Conservation (phyloP, 768 basidiomycete genomes). For the Clavaria fumosa region DNA sequence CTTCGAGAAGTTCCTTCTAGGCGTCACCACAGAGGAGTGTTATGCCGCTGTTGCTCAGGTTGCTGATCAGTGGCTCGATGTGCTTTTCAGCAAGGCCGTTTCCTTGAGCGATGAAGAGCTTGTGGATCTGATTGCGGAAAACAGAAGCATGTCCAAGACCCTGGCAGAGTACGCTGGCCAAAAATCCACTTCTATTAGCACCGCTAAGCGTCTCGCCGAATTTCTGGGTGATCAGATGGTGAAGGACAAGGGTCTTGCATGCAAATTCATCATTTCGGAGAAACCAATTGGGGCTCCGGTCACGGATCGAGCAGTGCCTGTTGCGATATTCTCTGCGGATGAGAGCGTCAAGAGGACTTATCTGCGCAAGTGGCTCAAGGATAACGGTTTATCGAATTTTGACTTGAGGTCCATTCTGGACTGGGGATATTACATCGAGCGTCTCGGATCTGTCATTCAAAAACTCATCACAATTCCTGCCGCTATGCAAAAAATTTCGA, state of each 20-base stretch:
- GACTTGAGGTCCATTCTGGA: slow-evolving; percentile 91
- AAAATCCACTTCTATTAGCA: slow-evolving; percentile 97
- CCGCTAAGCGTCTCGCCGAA: slow-evolving; percentile 86
- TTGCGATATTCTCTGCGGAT: slow-evolving; percentile 96
- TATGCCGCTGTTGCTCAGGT: slow-evolving; percentile 87
- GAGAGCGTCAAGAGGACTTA: slow-evolving; percentile 79
- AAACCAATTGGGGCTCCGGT: slow-evolving; percentile 88
- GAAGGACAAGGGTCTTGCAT: slow-evolving; percentile 96
- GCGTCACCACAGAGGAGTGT: slow-evolving; percentile 87
- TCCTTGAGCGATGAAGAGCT: slow-evolving; percentile 81
- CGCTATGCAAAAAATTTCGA: slow-evolving; percentile 92
- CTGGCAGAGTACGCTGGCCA: slow-evolving; percentile 91
- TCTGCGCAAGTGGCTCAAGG: slow-evolving; percentile 93
- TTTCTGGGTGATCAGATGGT: slow-evolving; percentile 98
- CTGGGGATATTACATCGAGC: slow-evolving; percentile 97
- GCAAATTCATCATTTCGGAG: slow-evolving; percentile 97
- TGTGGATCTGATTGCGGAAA: slow-evolving; percentile 96
- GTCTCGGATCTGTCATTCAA: slow-evolving; percentile 94
- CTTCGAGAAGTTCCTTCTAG: slow-evolving; percentile 94
- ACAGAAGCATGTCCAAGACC: slow-evolving; percentile 94
- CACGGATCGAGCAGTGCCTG: slow-evolving; percentile 90
- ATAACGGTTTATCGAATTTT: slow-evolving; percentile 73
- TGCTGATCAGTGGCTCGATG: slow-evolving; percentile 95
- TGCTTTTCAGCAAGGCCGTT: slow-evolving; percentile 78
- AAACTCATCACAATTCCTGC: slow-evolving; percentile 99